These are phyloP conservation scores for Tetracentron sinense DNA, from an alignment of 164 flowering plant species.

Conservation along the genomic window DNA sequence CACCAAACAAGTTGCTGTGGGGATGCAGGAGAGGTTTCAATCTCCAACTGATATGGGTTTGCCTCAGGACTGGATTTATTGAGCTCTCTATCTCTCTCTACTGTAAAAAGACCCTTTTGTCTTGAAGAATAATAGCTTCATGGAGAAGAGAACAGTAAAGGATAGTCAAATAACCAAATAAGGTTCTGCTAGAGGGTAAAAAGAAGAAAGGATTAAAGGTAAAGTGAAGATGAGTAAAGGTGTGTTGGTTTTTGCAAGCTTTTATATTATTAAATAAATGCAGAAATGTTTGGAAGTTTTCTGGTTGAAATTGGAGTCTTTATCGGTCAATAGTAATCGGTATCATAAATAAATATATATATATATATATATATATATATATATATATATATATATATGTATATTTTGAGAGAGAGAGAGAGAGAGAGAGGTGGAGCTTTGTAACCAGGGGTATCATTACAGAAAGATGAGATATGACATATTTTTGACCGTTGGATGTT, in stretches of 20 bases:
- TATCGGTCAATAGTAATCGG: no score
- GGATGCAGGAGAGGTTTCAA: slow-evolving; percentile 19
- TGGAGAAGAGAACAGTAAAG: not conserved
- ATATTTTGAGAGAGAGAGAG: no score
- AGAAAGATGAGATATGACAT: no score
- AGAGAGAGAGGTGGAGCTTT: no score
- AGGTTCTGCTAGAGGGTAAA: not conserved
- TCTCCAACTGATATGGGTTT: slow-evolving; percentile 29
- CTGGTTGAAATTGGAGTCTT: not conserved
- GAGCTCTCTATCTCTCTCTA: slow-evolving; percentile 10
- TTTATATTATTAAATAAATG: no score
- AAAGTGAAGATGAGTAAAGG: not conserved
- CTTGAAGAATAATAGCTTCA: not conserved
- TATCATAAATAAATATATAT: no score
- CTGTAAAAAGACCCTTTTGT: not conserved
- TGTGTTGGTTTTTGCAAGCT: not conserved
- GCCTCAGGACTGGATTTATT: slow-evolving; percentile 44
- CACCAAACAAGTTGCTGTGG: slow-evolving; percentile 13
- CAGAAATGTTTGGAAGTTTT: not conserved
- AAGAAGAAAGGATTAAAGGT: not conserved
- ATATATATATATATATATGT: no score
- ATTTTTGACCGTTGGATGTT: no score
- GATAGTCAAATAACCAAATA: slow-evolving; percentile 2
- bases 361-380: no score
- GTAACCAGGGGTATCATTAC: no score